A percentile compares a stretch with the other conserved stretches of the same genome.
Conservation (phyloP, 352 stramenopile genomes). For the Pythium grandisporangium region DNA sequence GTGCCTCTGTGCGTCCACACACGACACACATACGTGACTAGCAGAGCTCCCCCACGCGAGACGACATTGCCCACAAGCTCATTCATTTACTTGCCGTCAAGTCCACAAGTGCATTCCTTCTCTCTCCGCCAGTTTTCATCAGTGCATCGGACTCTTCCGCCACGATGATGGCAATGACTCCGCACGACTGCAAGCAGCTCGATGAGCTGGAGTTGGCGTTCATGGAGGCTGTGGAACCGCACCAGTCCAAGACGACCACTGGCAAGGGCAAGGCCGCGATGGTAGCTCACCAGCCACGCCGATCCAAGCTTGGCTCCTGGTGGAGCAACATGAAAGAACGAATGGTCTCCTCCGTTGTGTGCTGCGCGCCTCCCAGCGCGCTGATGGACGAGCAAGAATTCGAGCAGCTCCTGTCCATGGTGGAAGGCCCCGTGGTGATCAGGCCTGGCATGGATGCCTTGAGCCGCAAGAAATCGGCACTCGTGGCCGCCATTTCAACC, state of each 20-base stretch:
- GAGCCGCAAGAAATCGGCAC: slow-evolving; percentile 8
- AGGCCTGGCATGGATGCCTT: slow-evolving; percentile 3
- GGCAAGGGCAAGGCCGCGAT: background rate
- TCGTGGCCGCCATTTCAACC: too few relatives aligned
- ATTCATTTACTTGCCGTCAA: slow-evolving; percentile 8
- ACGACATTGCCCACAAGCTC: background rate
- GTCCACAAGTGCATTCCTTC: slow-evolving; percentile 1
- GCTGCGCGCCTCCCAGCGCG: slow-evolving; percentile 10
- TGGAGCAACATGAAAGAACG: slow-evolving; percentile 6
- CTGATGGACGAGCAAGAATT: slow-evolving; percentile 16
- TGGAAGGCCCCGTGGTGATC: slow-evolving; percentile 5
- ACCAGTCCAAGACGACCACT: background rate
- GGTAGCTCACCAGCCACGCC: too few relatives aligned
- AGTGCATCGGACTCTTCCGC: too few relatives aligned
- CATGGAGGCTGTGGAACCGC: slow-evolving; percentile 4
- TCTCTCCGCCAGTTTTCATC: too few relatives aligned
- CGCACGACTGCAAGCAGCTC: slow-evolving; percentile 11
- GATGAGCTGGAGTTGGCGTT: slow-evolving; percentile 13
- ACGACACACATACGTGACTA: too few relatives aligned
- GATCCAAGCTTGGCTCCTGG: slow-evolving; percentile 1
- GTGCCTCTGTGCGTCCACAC: background rate
- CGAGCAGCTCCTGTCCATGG: slow-evolving; percentile 6
- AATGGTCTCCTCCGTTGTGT: slow-evolving; percentile 10
- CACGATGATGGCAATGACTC: slow-evolving; percentile 16
- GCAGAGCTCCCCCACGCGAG: too few relatives aligned